Evolutionary conservation across 2,329 filamentous ascomycete species (phyloP), one percentile per base, ranked within the genome.

Genomic region (Monosporascus sp.): DNA sequence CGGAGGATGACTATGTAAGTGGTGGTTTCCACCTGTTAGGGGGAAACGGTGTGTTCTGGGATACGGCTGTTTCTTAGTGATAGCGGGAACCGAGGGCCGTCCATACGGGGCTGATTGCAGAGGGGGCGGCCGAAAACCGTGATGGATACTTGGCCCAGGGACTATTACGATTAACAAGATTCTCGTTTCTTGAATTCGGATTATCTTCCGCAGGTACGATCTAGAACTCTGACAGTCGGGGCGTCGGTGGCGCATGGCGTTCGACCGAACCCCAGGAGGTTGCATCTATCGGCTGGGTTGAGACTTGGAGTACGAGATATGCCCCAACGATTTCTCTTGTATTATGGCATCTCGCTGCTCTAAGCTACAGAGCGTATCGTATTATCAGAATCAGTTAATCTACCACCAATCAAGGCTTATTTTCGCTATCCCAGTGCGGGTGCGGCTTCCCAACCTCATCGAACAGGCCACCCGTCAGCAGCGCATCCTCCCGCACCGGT

Each of bases 11-110:
- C 0, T 72, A 73, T 1, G 54, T 75, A 43, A 70, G 72, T 3
- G 2, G 9, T 28, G 26, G 7, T 75, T 77, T 55, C 59, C 63
- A 38, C 74, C 74, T 0, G 63, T 75, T 6, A 65, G 62, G 5
- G 73, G 73, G n/a, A 0, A 76, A 76, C 51, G 74, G 71, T 5
- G 54, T 77, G 40, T 77, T 76, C 54, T 76, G 74, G 74, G 65
- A 8, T 74, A 18, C 77, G 77, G 55, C 59, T 77, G 22, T 70
- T 73, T 51, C 56, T 64, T 8, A 74, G 76, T 43, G 72, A 71
- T 2, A 72, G 20, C 71, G 1, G 74, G 74, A 76, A 48, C 52
- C 51, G 50, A 66, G 72, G 50, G 73, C 71, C 2, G 61, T 70
- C 31, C 74, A 77, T 54, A 73, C 74, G 1, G 74, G 74, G 0